These are phyloP conservation scores for Elaphomyces granulatus DNA, from an alignment of 495 filamentous ascomycete species.

Conservation along the genomic window DNA sequence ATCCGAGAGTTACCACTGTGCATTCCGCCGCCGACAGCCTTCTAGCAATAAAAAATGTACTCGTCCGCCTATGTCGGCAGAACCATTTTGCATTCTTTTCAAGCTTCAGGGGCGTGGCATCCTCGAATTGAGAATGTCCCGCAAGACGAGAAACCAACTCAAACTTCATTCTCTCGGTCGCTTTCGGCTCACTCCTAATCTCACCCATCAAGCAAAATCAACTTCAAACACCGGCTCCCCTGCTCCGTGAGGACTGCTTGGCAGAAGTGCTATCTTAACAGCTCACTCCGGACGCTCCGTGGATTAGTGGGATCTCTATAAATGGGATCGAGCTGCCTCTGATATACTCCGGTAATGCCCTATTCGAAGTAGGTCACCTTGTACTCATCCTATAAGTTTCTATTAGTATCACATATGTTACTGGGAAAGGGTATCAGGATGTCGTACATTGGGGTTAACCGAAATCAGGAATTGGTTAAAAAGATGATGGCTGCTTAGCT, in stretches of 20 bases:
- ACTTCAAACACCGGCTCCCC: constrained; percentile 27
- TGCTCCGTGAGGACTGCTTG: constrained; percentile 23
- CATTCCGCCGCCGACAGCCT: no score
- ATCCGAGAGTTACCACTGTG: no score
- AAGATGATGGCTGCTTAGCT: constrained; percentile 10
- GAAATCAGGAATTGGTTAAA: constrained; percentile 19
- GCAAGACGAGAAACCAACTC: constrained; percentile 22
- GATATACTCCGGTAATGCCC: constrained; percentile 11
- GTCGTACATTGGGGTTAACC: constrained; percentile 21
- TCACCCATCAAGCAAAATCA: constrained; percentile 29
- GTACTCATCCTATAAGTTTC: constrained; percentile 23
- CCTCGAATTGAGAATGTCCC: no score
- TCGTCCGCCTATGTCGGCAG: no score
- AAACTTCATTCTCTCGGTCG: constrained; percentile 20
- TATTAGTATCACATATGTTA: no score
- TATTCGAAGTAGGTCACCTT: constrained; percentile 21
- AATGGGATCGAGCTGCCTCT: constrained; percentile 18
- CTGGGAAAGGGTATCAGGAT: no score
- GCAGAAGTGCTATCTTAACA: constrained; percentile 29
- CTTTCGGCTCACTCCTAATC: constrained; percentile 18
- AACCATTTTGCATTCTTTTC: no score
- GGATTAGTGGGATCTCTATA: constrained; percentile 17
- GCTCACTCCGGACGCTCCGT: constrained; percentile 17
- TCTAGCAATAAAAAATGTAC: no score
- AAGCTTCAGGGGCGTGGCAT: no score